These are phyloP conservation scores for Apostasia ramifera DNA, from an alignment of 106 monocot genomes.

Conservation along the genomic window DNA sequence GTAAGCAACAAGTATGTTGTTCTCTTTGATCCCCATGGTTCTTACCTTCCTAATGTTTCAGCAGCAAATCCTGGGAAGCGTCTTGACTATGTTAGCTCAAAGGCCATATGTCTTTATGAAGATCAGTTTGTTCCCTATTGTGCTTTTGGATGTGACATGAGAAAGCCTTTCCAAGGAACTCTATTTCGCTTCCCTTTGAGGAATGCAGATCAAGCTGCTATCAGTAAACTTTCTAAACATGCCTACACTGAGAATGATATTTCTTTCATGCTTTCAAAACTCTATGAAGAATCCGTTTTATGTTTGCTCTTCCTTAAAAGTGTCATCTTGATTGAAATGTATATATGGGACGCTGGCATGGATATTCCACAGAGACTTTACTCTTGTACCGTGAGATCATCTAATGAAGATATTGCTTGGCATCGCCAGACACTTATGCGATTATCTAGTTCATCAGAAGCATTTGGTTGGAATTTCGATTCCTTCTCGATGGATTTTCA, in stretches of 20 bases:
- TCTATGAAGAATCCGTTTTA: conserved; percentile 70
- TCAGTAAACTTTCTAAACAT: conserved; percentile 83
- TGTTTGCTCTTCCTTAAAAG: conserved; percentile 89
- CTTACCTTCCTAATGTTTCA: conserved; percentile 93
- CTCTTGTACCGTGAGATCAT: conserved; percentile 56
- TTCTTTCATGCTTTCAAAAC: conserved; percentile 67
- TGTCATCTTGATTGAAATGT: conserved; percentile 71
- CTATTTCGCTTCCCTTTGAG: conserved; percentile 98
- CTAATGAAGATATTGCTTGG: conserved; percentile 47
- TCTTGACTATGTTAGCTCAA: conserved; percentile 75
- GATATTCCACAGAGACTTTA: conserved; percentile 63
- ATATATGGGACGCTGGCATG: conserved; percentile 54
- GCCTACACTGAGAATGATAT: conserved; percentile 75
- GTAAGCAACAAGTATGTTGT: conserved; percentile 91
- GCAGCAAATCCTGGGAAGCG: conserved; percentile 96
- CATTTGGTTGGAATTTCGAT: conserved; percentile 35
- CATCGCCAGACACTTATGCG: conserved; percentile 66
- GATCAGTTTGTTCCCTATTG: conserved; percentile 89
- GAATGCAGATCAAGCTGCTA: conserved; percentile 60
- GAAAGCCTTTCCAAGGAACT: conserved; percentile 69
- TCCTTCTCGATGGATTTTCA: conserved; percentile 62
- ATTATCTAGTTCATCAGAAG: conserved; percentile 33
- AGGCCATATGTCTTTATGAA: conserved; percentile 60
- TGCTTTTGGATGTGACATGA: conserved; percentile 98
- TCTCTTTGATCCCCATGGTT: conserved; percentile 90